Evolutionary conservation across 352 stramenopile species (phyloP), one percentile per base, ranked within the genome.

Genomic region (Aphanomyces invadans): DNA sequence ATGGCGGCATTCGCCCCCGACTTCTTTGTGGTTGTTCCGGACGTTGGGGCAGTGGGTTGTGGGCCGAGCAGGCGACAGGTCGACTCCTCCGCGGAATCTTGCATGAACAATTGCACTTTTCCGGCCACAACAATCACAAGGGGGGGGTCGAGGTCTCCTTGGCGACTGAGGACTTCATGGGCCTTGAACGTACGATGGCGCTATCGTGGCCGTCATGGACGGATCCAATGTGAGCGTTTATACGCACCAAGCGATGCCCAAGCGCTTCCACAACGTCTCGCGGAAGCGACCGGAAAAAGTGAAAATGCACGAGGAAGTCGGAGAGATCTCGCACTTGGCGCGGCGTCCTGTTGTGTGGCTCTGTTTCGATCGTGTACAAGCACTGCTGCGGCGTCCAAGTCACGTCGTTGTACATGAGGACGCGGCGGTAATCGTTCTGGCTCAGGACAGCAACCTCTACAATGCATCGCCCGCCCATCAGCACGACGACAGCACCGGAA

Each of bases 371-470:
- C 7, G 60, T 19, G n/a, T 57, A 67, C 2, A 67, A 23, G 33
- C 48, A 67, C 2, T 55, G 38, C 28, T 25, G 38, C 4, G 49
- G 38, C 10, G 31, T 42, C 21, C 48, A 67, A 1, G 3, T 4
- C 11, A 4, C 31, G 17, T 48, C 25, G 31, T 57, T 51, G n/a
- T 59, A 21, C 7, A 17, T 17, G 9, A 67, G 9, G 26, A 67
- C 23, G 7, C 21, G 19, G n/a, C 33, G 32, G 42, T 44, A 67
- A n/a, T 59, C 42, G 49, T 4, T 49, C 11, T 59, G 39, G 7
- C 7, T 51, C 15, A 67, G 21, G 19, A 59, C 28, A 4, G 42
- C 60, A 2, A 67, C 49, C 21, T 59, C 60, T 67, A 67, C n/a
- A 19, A 45, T 51, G 0, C 56, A 3, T 32, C 19, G 49, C 21